Evolutionary conservation across 495 filamentous ascomycete genomes (phyloP), one percentile per base, ranked within the genome.

Genomic region (Neurospora sp.): DNA sequence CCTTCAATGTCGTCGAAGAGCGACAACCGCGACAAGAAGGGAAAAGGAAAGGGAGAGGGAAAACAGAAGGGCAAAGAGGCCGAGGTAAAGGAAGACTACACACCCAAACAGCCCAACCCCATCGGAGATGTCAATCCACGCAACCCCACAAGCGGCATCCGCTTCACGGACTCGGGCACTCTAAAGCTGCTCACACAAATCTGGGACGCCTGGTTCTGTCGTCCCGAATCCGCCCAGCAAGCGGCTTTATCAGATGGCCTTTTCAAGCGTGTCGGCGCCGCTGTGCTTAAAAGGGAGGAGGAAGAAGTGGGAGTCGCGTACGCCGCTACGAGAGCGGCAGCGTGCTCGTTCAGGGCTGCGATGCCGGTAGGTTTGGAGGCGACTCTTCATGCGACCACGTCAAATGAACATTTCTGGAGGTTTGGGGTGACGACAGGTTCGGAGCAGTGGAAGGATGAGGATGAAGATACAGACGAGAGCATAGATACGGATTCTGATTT

Each of bases 1-100:
- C 37, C 77, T 77, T 1, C 69, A 78, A 0, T 41, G 72, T 9
- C 48, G 5, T 10, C 48, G 9, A 72, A 69, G n/a, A 68, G 75
- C 3, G 12, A 76, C 9, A 37, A 70, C 38, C 14, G 20, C 3
- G 39, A 35, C 38, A 61, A 31, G 22, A 70, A 1, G 37, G 27
- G 1, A 38, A 70, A 10, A 3, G 16, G 1, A 35, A 71, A 71
- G 18, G 18, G 6, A n/a, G 69, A 10, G 71, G 73, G 53, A 3
- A 61, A 61, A 8, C 22, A 61, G 12, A 61, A 61, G 9, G 45
- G 20, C 45, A 27, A 53, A 45, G 18, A 20, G 18, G 3, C 42
- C 3, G 42, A 18, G 18, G 8, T 0, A 8, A 16, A 41, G 40
- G 14, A 41, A 16, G 40, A 45, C 0, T 18, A 45, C 42, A 3